A percentile compares a stretch with the other conserved stretches of the same genome.
Evolutionary conservation across 2,329 filamentous ascomycete genomes (phyloP).

Genomic region (Penicillium sp.): DNA sequence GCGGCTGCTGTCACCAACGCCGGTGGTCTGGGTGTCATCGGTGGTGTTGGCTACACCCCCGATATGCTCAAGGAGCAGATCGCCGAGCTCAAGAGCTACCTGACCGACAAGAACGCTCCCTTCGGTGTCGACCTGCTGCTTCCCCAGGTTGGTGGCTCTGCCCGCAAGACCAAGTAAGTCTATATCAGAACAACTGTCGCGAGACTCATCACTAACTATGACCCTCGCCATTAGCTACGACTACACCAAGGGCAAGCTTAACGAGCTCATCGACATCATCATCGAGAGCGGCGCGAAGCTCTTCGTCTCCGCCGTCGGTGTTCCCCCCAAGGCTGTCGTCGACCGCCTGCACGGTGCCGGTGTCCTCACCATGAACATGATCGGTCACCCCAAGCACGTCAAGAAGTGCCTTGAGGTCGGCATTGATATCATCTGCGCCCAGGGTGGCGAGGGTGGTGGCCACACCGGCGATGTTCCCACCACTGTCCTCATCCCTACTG

Average conservation of each 20-base stretch:
- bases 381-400: slow-evolving; percentile 98
- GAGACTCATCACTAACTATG: slow-evolving; percentile 6
- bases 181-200: background rate
- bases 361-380: slow-evolving; percentile 99
- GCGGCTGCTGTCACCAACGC: slow-evolving; percentile 97
- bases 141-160: slow-evolving; percentile 89
- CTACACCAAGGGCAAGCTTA: slow-evolving; percentile 98
- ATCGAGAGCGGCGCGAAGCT: slow-evolving; percentile 88
- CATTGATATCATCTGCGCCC: slow-evolving; percentile 95
- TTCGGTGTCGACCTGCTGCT: slow-evolving; percentile 93
- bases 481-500: slow-evolving; percentile 85
- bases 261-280: slow-evolving; percentile 84
- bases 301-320: slow-evolving; percentile 95
- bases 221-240: slow-evolving; percentile 69
- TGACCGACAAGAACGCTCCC: slow-evolving; percentile 86
- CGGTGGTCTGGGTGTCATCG: slow-evolving; percentile 92
- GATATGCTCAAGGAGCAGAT: slow-evolving; percentile 97
- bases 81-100: slow-evolving; percentile 83
- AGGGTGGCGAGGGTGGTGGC: slow-evolving; percentile 95
- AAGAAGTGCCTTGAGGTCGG: slow-evolving; percentile 91
- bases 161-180: slow-evolving; percentile 84
- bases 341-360: slow-evolving; percentile 84
- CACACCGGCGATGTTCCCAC: slow-evolving; percentile 95
- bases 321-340: slow-evolving; percentile 84
- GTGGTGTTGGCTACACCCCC: slow-evolving; percentile 86